Base-by-base conservation (phyloP, 2,329 filamentous ascomycete genomes). In the Truncatella angustata region DNA sequence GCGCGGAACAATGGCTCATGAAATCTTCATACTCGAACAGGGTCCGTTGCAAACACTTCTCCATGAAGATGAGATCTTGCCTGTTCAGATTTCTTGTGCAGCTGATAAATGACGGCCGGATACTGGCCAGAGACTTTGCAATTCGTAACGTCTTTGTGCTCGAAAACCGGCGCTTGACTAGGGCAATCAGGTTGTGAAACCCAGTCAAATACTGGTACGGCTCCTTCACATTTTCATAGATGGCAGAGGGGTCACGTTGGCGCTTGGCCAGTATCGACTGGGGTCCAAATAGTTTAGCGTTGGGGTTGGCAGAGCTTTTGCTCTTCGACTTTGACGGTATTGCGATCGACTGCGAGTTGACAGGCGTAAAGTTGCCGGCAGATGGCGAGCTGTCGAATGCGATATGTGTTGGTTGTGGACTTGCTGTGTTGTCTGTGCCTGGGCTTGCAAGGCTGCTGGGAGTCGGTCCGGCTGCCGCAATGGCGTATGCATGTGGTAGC, bases 1-100 rank as follows among this genome's bases (percentile, higher is more conserved):
- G 94, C 4, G 91, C 95, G 35, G 91, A 91, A 55, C 88, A 91
- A 57, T 91, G 86, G 52, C 90, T 85, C 75, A 97, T 88, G 59
- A 95, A 94, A 58, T 96, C 91, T 66, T 97, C 91, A 63, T 96
- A 95, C 66, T 96, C 91, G 64, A 91, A 91, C 10, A 97, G 77
- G 0, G 91, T 95, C 34, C 94, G 84, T 70, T 99, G 94, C 66
- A 97, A 91, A 63, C 90, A 95, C 72, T 96, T 96, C 69, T 99
- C 94, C 88, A 96, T 96, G 69, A 97, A 97, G 20, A 99, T 86
- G 24, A 97, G 77, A 69, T 99, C 94, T 63, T 94, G 87, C 16
- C 86, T 79, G 58, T 91, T 92, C 55, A 97, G 76, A n/a, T 90
- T 91, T 63, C 90, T 89, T 18, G 90, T 96, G 56, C 91, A 95